Conservation (phyloP, 2,329 filamentous ascomycete species). For the Botrytis tulipae region DNA sequence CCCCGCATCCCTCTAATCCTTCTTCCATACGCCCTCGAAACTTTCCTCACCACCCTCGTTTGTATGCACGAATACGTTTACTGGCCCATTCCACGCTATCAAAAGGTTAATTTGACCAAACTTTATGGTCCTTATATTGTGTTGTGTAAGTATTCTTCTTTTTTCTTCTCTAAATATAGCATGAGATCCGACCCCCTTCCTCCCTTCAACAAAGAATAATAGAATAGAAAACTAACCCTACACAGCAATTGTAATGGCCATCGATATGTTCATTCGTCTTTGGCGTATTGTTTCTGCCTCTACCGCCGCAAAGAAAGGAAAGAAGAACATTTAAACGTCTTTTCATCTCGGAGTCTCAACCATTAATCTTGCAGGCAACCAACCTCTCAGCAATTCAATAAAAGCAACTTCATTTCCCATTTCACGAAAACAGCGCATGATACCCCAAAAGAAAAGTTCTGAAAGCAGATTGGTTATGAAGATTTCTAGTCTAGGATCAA, state of each 20-base stretch:
- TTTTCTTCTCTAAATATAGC: neutral
- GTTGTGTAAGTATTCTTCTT: constrained; percentile 47
- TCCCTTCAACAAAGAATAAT: neutral
- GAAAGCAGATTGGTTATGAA: neutral
- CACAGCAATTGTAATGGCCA: neutral
- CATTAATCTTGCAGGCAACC: neutral
- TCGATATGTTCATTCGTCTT: constrained; percentile 2
- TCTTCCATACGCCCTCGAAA: constrained; percentile 58
- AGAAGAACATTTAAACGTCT: neutral
- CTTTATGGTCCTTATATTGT: constrained; percentile 58
- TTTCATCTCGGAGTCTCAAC: neutral
- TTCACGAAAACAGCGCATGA: neutral
- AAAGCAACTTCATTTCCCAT: neutral
- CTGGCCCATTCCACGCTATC: constrained; percentile 48
- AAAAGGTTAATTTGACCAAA: constrained; percentile 50
- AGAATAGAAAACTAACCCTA: neutral
- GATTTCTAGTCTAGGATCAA: neutral
- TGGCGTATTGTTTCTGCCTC: neutral
- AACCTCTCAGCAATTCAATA: neutral
- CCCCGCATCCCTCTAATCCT: constrained; percentile 58
- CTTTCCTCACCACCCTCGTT: constrained; percentile 59
- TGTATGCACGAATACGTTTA: constrained; percentile 60
- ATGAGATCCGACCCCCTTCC: neutral
- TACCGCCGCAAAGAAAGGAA: neutral
- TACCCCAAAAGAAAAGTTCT: neutral